Percentiles rank a stretch among this genome's conserved stretches.
phyloP scores from a whole-genome alignment of 352 stramenopile genomes.

The Phytopythium helicoides region DNA sequence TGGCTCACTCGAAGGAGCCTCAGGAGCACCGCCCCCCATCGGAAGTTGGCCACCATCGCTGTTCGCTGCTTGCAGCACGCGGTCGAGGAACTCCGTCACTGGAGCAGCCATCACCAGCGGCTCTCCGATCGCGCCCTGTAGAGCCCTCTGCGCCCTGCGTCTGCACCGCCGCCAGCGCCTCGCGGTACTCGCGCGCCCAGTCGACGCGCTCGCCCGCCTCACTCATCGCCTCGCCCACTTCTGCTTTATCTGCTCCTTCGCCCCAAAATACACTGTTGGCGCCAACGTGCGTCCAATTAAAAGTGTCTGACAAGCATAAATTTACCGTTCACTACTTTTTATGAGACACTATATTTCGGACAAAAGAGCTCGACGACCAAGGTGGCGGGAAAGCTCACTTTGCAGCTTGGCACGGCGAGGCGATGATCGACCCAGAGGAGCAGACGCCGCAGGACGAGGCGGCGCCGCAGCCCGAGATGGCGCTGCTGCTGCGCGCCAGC shows the following conservation, averaged over 20 bases:
- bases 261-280: slow-evolving; percentile 3
- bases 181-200: slow-evolving; percentile 11
- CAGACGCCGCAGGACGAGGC: slow-evolving; percentile 15
- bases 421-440: slow-evolving; percentile 44
- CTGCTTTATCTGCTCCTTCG: slow-evolving; percentile 1
- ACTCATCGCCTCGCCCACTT: neutral
- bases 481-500: slow-evolving; percentile 74
- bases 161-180: slow-evolving; percentile 2
- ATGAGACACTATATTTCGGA: too few species aligned
- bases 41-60: too few species aligned
- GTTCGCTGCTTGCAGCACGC: neutral
- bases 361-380: too few species aligned
- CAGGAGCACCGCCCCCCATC: too few species aligned
- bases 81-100: neutral
- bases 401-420: too few species aligned
- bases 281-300: neutral
- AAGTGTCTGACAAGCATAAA: too few species aligned
- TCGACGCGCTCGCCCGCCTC: slow-evolving; percentile 28
- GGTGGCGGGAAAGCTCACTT: too few species aligned
- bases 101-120: neutral
- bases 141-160: neutral
- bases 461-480: slow-evolving; percentile 54
- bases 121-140: neutral
- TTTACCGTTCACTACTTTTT: too few species aligned
- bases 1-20: too few species aligned